These are phyloP conservation scores for Phytopythium delawarense DNA, from an alignment of 352 stramenopile genomes.

Conservation along the genomic window DNA sequence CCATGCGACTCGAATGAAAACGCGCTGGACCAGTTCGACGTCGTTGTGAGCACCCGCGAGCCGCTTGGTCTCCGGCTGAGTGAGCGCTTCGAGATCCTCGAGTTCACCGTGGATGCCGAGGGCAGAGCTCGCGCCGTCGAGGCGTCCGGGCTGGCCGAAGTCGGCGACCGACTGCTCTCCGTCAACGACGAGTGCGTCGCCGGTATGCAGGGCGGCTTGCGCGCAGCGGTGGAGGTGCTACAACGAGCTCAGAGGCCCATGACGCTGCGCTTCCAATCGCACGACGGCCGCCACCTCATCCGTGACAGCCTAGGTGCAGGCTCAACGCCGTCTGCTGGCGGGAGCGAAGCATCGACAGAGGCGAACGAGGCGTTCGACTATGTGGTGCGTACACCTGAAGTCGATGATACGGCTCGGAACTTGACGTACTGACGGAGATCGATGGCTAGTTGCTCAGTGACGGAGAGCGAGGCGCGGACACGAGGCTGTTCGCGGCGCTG, in stretches of 20 bases:
- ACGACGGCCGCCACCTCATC: constrained; percentile 41
- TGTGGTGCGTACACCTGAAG: constrained; percentile 26
- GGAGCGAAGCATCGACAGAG: constrained; percentile 1
- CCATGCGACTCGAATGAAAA: neutral
- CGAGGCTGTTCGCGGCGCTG: constrained; percentile 48
- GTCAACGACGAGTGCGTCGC: constrained; percentile 52
- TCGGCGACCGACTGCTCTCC: constrained; percentile 54
- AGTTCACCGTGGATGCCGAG: constrained; percentile 52
- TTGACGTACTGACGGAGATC: neutral
- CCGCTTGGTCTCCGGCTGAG: constrained; percentile 57
- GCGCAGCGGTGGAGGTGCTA: constrained; percentile 35
- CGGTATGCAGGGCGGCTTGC: constrained; percentile 20
- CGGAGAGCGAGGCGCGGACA: constrained; percentile 34
- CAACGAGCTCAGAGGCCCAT: constrained; percentile 35
- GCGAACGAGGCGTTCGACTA: constrained; percentile 35
- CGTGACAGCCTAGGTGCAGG: constrained; percentile 11
- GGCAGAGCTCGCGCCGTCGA: constrained; percentile 56
- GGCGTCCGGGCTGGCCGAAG: constrained; percentile 54
- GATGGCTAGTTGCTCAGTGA: constrained; percentile 37
- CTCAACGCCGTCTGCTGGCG: constrained; percentile 9
- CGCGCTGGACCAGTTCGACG: constrained; percentile 36
- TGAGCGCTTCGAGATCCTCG: constrained; percentile 57
- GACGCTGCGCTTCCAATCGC: constrained; percentile 53
- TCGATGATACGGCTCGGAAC: neutral
- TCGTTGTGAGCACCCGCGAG: constrained; percentile 31